Evolutionary conservation across 2,329 filamentous ascomycete species (phyloP).

Genomic region (Penicillium sp.): DNA sequence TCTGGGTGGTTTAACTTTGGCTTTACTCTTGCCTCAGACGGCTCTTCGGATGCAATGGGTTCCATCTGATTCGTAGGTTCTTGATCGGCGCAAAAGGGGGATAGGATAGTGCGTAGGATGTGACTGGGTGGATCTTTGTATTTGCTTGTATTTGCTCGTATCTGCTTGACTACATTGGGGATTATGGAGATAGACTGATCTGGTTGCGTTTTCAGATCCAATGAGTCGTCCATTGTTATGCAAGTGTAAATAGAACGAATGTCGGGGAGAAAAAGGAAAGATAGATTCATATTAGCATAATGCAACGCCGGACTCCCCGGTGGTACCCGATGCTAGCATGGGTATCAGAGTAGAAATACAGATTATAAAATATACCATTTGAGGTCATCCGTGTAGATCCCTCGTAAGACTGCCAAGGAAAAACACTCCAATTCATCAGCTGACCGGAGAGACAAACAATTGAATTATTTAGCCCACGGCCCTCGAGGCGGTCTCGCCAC

Average conservation of each 20-base stretch:
- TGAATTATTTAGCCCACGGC: neutral
- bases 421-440: conserved; percentile 1
- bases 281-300: conserved; percentile 5
- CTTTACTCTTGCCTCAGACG: neutral
- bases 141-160: neutral
- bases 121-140: neutral
- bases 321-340: conserved; percentile 19
- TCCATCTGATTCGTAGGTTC: conserved; percentile 7
- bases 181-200: neutral
- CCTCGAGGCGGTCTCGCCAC: neutral
- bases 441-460: conserved; percentile 1
- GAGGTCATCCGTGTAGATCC: conserved; percentile 3
- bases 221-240: conserved; percentile 2
- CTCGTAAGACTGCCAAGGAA: neutral
- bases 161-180: neutral
- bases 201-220: conserved; percentile 1
- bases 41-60: conserved; percentile 13
- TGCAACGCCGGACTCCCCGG: conserved; percentile 17
- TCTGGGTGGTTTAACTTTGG: neutral
- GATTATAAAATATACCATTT: conserved; percentile 6
- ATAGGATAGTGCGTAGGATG: neutral
- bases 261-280: neutral
- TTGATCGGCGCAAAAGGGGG: neutral
- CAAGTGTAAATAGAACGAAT: neutral
- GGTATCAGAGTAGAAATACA: conserved; percentile 22